Base-by-base conservation (phyloP, 768 basidiomycete species). In the Scleroderma citrinum region DNA sequence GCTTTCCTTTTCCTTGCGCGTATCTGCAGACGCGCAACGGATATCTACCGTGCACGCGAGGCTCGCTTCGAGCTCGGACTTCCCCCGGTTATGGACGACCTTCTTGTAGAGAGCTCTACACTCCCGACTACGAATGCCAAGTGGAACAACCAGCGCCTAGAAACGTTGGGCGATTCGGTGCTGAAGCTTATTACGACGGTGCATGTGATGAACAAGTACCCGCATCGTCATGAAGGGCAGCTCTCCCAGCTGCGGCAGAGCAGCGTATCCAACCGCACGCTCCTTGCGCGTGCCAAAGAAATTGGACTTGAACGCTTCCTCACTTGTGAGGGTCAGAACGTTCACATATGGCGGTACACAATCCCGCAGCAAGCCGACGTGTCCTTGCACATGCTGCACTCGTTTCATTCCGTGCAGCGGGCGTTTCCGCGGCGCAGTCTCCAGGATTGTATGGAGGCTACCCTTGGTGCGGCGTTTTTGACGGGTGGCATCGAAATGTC, bases 381-480 rank as follows among this genome's bases (percentile, higher is more conserved):
- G n/a, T 63, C 65, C 29, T 59, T 64, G 38, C 57, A 54, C 21
- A 52, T 68, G 31, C 32, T 37, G 5, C 66, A 50, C 39, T 67
- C 57, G 17, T 63, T 35, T 20, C 64, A 68, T 29, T 43, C 38
- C 38, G 71, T 71, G n/a, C 55, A 46, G 46, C 75, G 84, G 31
- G 65, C 66, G 32, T 78, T 82, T 49, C 80, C 84, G 3, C 75
- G 87, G 23, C 69, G 88, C 48, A 82, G 85, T 57, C 65, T 94
- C 53, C 87, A 90, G 59, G 92, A 94, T 59, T 91, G 86, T 59
- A 87, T 92, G 82, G 92, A 94, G 62, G 85, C 92, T 0, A 73
- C 81, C 5, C 69, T 94, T 3, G 92, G 90, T 11, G 91, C 87
- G 2, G 78, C 80, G 23, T 92, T 84, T 55, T 54, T 82, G 14